These are phyloP conservation scores for Fusarium sp. DNA, from an alignment of 2,329 filamentous ascomycete genomes.

Conservation along the genomic window DNA sequence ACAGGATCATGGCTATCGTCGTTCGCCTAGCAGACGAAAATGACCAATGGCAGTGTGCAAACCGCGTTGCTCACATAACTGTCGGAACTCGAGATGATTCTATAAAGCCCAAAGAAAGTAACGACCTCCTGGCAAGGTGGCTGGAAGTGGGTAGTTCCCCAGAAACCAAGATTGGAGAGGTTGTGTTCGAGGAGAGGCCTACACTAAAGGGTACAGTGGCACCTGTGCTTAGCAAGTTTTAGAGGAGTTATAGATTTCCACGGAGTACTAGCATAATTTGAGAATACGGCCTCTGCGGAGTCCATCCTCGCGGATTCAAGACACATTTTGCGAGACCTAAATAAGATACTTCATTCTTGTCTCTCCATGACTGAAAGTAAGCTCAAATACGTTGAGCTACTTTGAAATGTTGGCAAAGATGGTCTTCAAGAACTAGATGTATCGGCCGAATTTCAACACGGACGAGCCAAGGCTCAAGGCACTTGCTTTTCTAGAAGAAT, in stretches of 20 bases:
- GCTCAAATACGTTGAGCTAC: background rate
- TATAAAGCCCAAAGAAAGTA: slow-evolving; percentile 95
- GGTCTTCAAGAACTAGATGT: background rate
- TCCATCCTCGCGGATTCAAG: background rate
- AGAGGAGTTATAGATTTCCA: background rate
- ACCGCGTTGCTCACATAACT: slow-evolving; percentile 86
- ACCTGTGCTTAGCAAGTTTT: slow-evolving; percentile 61
- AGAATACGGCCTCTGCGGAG: background rate
- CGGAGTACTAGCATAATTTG: background rate
- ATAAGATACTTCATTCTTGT: background rate
- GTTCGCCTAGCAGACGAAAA: slow-evolving; percentile 73
- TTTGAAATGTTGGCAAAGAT: background rate
- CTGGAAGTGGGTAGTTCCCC: slow-evolving; percentile 63
- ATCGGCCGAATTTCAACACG: background rate
- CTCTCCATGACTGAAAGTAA: background rate
- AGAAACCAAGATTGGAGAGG: slow-evolving; percentile 58
- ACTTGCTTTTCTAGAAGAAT: background rate
- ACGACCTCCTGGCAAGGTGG: slow-evolving; percentile 83
- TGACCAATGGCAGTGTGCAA: slow-evolving; percentile 74
- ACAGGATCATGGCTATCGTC: slow-evolving; percentile 90
- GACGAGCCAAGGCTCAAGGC: background rate
- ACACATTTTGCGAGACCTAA: background rate
- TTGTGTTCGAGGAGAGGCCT: slow-evolving; percentile 62
- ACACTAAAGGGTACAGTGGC: slow-evolving; percentile 59
- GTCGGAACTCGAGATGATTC: slow-evolving; percentile 79